Base-by-base conservation (phyloP, 495 filamentous ascomycete genomes). In the Paragyromitra xinjiangensis region DNA sequence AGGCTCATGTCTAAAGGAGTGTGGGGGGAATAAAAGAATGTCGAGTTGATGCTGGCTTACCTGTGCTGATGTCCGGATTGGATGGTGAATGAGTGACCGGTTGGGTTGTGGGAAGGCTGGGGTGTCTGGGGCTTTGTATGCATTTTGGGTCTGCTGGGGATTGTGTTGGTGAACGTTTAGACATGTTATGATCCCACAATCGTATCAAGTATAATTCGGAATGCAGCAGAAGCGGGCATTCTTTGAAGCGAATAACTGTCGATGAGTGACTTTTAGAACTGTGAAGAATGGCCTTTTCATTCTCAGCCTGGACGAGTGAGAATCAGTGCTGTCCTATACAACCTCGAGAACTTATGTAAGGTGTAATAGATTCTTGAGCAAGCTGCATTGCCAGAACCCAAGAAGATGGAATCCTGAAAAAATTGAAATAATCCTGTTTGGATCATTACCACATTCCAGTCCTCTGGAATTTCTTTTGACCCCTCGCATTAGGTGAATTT, bases 1-100 rank as follows among this genome's bases (percentile, higher is more conserved):
- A 50, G n/a, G 39, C 44, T n/a, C 69, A 71, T 71, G 5, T 45
- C 48, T 44, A 44, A 74, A 74, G 8, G 71, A 74, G 45, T 29
- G 71, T 74, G 64, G 71, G 64, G 51, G 53, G 29, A 37, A 22
- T n/a, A 51, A 50, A 56, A 19, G n/a, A 39, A 74, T 37, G 39
- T 24, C 19, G 16, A 42, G 48, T 44, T 24, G 34, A 11, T 39
- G 62, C 24, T 53, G 26, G 69, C 42, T 53, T 63, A 62, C 44
- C 58, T 63, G n/a, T 24, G 5, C 16, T 3, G 44, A 11, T 67
- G 26, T 39, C 45, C 42, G 66, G 66, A 26, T 58, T 58, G 39
- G 64, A 26, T 51, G 29, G 40, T 37, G 24, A 53, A 29, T 53
- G 58, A 63, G 19, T 64, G 69, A 63, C 19, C 55, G 69, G 1